Evolutionary conservation across 2,329 filamentous ascomycete species (phyloP), one percentile per base, ranked within the genome.

Genomic region (Bipolaris gigantea): DNA sequence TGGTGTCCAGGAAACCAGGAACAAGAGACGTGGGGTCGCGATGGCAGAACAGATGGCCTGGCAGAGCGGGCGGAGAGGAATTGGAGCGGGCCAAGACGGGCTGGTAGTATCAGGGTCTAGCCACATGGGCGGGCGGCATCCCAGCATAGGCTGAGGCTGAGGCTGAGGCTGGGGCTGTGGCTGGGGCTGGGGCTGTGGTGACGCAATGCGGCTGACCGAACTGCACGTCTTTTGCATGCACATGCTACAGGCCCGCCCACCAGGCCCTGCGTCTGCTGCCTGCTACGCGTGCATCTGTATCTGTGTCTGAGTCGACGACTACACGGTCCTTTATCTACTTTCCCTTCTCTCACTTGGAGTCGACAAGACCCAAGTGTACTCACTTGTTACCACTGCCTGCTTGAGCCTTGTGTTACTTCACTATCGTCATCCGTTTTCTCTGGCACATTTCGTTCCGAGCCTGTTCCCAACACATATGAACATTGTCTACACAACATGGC

Each of bases 401-500:
- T 21, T 34, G 38, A 32, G 36, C 15, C 38, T 43, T 44, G 44
- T 55, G 39, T 15, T 16, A 48, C 49, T 27, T 5, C 21, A 21
- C 35, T n/a, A 40, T 36, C 19, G 33, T 50, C 48, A 47, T 55
- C 43, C 51, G 45, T 46, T 10, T 13, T 53, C 21, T 21, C 27
- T n/a, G 23, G 43, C 19, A 39, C 16, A 18, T 38, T 36, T 51
- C 49, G 52, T 60, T 61, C 52, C 53, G 58, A 59, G n/a, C 38
- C 47, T 42, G 45, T 59, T 61, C 58, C 57, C 50, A 55, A 50
- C 33, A 49, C 38, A 16, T 9, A 41, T 18, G 39, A 8, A 25
- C 23, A 36, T 5, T 16, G 46, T 41, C 5, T 35, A 6, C 15
- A 25, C 32, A 62, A 45, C 50, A 74, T 71, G 71, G 53, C 57